phyloP scores from a whole-genome alignment of 805 yeast genomes.

The Maudiozyma pseudohumilis region DNA sequence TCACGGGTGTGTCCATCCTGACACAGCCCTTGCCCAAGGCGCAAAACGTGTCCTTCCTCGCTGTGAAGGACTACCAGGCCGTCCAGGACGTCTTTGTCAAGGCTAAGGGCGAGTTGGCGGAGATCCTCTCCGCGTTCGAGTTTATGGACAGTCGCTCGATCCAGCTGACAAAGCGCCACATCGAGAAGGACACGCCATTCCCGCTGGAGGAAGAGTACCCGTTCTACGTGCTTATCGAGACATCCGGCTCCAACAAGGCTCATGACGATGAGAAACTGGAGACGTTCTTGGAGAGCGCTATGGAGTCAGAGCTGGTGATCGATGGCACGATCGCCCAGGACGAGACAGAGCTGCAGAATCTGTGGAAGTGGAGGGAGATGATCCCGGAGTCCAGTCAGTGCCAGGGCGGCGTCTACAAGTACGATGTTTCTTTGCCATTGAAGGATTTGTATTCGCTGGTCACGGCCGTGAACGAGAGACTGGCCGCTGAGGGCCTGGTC shows the following conservation, averaged over 20 bases:
- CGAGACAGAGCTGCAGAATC: conserved; percentile 68
- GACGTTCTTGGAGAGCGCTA: conserved; percentile 66
- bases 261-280: conserved; percentile 91
- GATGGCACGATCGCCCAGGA: conserved; percentile 97
- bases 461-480: conserved; percentile 57
- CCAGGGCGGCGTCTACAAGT: conserved; percentile 92
- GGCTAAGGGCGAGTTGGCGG: conserved; percentile 72
- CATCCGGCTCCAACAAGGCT: conserved; percentile 88
- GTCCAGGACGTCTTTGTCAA: conserved; percentile 72
- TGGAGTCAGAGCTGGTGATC: conserved; percentile 75
- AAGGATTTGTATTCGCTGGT: conserved; percentile 73
- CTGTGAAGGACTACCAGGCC: conserved; percentile 68
- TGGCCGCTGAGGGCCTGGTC: conserved; percentile 46
- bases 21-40: conserved; percentile 85
- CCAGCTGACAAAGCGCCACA: conserved; percentile 49
- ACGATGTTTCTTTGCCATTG: conserved; percentile 89
- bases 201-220: conserved; percentile 82
- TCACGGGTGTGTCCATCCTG: conserved; percentile 81
- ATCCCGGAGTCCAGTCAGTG: conserved; percentile 81
- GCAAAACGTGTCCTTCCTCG: conserved; percentile 81
- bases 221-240: conserved; percentile 85
- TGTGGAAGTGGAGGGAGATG: conserved; percentile 96
- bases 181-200: conserved; percentile 40
- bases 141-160: conserved; percentile 78
- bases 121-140: conserved; percentile 86